Conservation (phyloP, 192 early-diverging fungal genomes). For the Mortierella hygrophila region DNA sequence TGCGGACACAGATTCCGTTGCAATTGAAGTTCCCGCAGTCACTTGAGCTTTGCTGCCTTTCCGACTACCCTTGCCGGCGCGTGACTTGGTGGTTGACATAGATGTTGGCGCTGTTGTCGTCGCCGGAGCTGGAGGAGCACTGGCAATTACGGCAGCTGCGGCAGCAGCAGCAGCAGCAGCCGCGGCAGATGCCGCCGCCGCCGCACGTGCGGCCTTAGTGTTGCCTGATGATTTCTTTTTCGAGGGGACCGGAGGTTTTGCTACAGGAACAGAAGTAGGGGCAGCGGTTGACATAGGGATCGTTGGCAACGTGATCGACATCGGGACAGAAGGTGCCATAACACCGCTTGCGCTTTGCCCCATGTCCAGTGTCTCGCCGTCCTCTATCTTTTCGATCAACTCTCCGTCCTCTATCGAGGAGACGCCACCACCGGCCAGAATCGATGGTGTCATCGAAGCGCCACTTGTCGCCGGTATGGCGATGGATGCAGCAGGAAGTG, state of each 20-base stretch:
- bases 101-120: not conserved
- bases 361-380: not conserved
- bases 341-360: not conserved
- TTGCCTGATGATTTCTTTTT: not conserved
- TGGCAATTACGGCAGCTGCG: not conserved
- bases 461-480: not conserved
- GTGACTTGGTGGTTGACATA: not conserved
- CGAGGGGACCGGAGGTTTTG: not conserved
- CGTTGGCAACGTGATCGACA: not conserved
- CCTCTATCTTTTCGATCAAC: conserved; percentile 16
- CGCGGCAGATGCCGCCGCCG: not conserved
- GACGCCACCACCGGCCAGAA: not conserved
- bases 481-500: not conserved
- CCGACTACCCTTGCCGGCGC: conserved; percentile 29
- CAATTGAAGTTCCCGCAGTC: not conserved
- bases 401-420: conserved; percentile 20
- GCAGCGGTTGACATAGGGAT: not conserved
- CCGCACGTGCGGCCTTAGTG: not conserved
- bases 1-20: not conserved
- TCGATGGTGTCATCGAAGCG: not conserved
- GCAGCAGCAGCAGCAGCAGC: conserved; percentile 2
- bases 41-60: conserved; percentile 26
- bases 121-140: not conserved
- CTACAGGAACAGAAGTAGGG: not conserved
- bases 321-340: not conserved